Evolutionary conservation across 2,329 filamentous ascomycete species (phyloP).

Genomic region (Colletotrichum chrysophilum): DNA sequence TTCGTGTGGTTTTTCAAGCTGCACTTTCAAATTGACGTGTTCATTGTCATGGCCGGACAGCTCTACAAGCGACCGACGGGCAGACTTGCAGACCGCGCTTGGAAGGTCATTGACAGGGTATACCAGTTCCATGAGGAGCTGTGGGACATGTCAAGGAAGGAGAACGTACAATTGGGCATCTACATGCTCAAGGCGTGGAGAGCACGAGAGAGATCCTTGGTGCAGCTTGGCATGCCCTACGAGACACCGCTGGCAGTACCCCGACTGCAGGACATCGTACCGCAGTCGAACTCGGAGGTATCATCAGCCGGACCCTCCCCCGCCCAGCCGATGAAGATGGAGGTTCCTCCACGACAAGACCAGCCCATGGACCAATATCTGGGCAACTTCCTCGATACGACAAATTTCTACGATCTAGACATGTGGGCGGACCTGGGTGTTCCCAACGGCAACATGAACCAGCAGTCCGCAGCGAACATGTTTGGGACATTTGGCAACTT

Average conservation of each 20-base stretch:
- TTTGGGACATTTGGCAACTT: constrained; percentile 23
- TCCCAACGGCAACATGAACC: constrained; percentile 8
- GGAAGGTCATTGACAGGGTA: constrained; percentile 50
- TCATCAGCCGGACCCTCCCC: constrained; percentile 32
- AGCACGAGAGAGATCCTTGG: constrained; percentile 48
- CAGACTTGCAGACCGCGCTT: constrained; percentile 57
- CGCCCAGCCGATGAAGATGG: constrained; percentile 28
- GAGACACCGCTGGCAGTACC: constrained; percentile 51
- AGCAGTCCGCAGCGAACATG: constrained; percentile 14
- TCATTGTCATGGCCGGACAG: constrained; percentile 60
- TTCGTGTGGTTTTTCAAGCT: constrained; percentile 61
- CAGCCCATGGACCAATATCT: constrained; percentile 47
- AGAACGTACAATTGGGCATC: constrained; percentile 48
- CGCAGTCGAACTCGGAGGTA: constrained; percentile 39
- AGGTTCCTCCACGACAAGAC: constrained; percentile 25
- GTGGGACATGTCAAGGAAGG: constrained; percentile 51
- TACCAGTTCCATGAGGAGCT: constrained; percentile 58
- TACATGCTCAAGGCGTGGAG: constrained; percentile 59
- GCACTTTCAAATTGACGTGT: constrained; percentile 62
- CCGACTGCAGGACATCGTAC: constrained; percentile 48
- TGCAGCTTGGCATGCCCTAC: constrained; percentile 39
- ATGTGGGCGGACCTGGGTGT: constrained; percentile 39
- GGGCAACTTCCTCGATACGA: constrained; percentile 47
- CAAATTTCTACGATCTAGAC: constrained; percentile 48
- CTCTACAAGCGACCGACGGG: constrained; percentile 53